These are phyloP conservation scores for Aureobasidium sp. DNA, from an alignment of 2,329 filamentous ascomycete genomes.

Conservation along the genomic window DNA sequence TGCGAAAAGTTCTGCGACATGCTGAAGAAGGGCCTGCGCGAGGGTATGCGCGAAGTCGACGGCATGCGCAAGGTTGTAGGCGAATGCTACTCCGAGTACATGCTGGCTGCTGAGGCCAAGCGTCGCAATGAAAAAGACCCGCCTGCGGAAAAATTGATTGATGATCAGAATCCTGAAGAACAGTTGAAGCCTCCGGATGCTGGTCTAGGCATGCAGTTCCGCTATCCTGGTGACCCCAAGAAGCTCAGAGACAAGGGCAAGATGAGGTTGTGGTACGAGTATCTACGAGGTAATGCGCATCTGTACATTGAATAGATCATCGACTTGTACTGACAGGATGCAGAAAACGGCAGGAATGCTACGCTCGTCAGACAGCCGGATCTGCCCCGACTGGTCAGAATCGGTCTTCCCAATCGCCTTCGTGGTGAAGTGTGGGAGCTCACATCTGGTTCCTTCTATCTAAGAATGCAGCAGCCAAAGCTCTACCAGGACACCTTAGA, in stretches of 20 bases:
- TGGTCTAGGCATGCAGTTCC: constrained; percentile 84
- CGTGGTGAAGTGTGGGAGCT: constrained; percentile 95
- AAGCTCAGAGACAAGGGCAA: constrained; percentile 93
- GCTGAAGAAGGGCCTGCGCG: constrained; percentile 80
- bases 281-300: constrained; percentile 51
- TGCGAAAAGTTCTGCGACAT: constrained; percentile 97
- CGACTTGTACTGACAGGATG: not conserved
- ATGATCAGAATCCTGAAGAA: constrained; percentile 17
- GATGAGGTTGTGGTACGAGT: constrained; percentile 96
- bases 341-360: constrained; percentile 86
- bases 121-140: constrained; percentile 27
- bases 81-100: constrained; percentile 88
- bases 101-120: constrained; percentile 47
- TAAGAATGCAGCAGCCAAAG: constrained; percentile 77
- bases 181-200: constrained; percentile 66
- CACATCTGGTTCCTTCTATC: constrained; percentile 82
- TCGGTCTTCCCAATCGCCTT: constrained; percentile 87
- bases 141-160: constrained; percentile 41
- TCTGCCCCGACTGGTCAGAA: constrained; percentile 94
- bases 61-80: constrained; percentile 72
- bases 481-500: constrained; percentile 76
- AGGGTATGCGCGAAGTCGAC: constrained; percentile 80
- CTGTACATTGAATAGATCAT: not conserved
- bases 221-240: constrained; percentile 88
- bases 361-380: constrained; percentile 92